Conservation (phyloP, 2,329 filamentous ascomycete genomes). For the Diaporthe citriasiana region DNA sequence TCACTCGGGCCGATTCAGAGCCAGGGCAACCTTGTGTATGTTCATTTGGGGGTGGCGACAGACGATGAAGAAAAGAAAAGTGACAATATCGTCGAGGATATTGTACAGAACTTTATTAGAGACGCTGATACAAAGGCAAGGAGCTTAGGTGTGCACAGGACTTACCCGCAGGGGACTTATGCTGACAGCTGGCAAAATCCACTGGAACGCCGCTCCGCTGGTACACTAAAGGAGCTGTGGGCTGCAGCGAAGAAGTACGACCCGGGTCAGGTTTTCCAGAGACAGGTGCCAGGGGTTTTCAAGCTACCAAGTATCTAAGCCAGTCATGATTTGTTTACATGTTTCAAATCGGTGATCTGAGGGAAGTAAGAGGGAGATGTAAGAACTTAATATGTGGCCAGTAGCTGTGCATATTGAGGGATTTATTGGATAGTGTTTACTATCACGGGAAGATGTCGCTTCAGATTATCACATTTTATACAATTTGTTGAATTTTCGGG, state of each 20-base stretch:
- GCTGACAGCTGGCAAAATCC: conserved; percentile 22
- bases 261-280: conserved; percentile 18
- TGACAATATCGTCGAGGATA: not conserved
- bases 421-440: no score
- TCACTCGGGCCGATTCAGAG: conserved; percentile 14
- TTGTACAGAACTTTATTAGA: not conserved
- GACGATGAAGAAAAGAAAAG: not conserved
- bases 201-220: conserved; percentile 13
- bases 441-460: no score
- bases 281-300: conserved; percentile 8
- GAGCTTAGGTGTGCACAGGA: conserved; percentile 1
- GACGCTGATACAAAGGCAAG: not conserved
- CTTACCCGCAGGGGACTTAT: conserved; percentile 6
- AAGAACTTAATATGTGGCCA: not conserved
- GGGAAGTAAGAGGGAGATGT: not conserved
- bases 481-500: no score
- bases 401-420: not conserved
- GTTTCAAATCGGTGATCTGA: not conserved
- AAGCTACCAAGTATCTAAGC: not conserved
- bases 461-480: no score
- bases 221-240: conserved; percentile 8
- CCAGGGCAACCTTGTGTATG: conserved; percentile 2
- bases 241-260: conserved; percentile 11
- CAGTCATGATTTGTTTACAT: not conserved
- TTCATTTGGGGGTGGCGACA: conserved; percentile 2